Conservation (phyloP, 371 early-diverging fungal species). For the Thermomucor indicae-seudaticae region DNA sequence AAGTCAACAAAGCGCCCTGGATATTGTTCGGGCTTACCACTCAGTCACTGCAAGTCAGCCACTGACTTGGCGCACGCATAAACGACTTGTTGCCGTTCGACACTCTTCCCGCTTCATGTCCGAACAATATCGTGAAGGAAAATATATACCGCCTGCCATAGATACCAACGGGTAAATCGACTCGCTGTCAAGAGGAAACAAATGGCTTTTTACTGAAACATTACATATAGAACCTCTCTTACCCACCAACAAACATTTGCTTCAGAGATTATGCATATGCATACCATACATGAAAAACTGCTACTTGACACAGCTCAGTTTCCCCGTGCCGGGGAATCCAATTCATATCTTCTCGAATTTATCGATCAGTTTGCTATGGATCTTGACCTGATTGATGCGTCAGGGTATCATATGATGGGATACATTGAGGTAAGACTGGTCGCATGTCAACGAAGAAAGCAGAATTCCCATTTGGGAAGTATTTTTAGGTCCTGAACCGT, state of each 20-base stretch:
- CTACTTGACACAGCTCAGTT: conserved; percentile 50
- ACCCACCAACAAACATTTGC: conserved; percentile 21
- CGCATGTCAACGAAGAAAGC: too few relatives aligned
- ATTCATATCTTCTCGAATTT: conserved; percentile 53
- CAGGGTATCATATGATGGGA: conserved; percentile 28
- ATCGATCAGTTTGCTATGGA: conserved; percentile 62
- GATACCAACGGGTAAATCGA: background rate
- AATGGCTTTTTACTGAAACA: too few relatives aligned
- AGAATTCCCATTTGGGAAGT: too few relatives aligned
- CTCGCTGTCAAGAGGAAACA: too few relatives aligned
- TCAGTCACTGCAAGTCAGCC: background rate
- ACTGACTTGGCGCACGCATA: background rate
- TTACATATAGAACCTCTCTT: too few relatives aligned
- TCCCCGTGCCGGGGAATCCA: conserved; percentile 63
- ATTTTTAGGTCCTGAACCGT: conserved; percentile 9
- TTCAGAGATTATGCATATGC: conserved; percentile 50
- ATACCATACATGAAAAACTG: conserved; percentile 59
- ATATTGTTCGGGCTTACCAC: background rate
- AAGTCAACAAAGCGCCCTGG: background rate
- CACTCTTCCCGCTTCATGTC: background rate
- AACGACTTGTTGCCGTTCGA: background rate
- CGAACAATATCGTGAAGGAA: background rate
- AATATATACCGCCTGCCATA: background rate
- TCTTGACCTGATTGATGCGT: conserved; percentile 48
- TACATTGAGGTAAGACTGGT: conserved; percentile 38